phyloP scores from a whole-genome alignment of 2,329 filamentous ascomycete genomes.

The Penicillium brevicompactum region DNA sequence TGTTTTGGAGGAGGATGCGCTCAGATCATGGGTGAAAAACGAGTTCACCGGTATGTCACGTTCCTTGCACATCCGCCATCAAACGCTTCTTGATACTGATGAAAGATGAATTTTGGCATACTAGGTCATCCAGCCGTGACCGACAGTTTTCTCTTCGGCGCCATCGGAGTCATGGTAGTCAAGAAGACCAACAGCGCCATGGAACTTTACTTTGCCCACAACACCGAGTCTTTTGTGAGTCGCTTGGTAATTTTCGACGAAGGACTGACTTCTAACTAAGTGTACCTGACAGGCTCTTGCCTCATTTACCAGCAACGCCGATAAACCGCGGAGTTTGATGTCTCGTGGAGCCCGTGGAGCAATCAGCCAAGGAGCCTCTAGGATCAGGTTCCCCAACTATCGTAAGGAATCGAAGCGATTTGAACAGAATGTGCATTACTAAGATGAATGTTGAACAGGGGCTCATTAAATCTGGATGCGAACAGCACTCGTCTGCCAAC shows the following conservation, averaged over 20 bases:
- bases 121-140: slow-evolving; percentile 76
- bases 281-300: slow-evolving; percentile 64
- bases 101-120: background rate
- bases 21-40: slow-evolving; percentile 76
- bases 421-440: background rate
- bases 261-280: slow-evolving; percentile 1
- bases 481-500: background rate
- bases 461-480: background rate
- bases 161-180: slow-evolving; percentile 86
- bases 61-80: background rate
- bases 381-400: background rate
- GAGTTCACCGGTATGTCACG: slow-evolving; percentile 76
- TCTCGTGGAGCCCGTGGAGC: slow-evolving; percentile 65
- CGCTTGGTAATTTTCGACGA: background rate
- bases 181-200: slow-evolving; percentile 78
- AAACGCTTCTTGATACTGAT: background rate
- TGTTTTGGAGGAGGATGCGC: slow-evolving; percentile 75
- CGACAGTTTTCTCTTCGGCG: slow-evolving; percentile 76
- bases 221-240: slow-evolving; percentile 77
- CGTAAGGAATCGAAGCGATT: background rate
- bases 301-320: slow-evolving; percentile 81
- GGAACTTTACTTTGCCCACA: slow-evolving; percentile 92
- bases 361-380: slow-evolving; percentile 51
- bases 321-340: slow-evolving; percentile 79
- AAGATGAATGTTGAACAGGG: background rate